These are phyloP conservation scores for Porodaedalea pini DNA, from an alignment of 1,284 basidiomycete genomes.

Conservation along the genomic window DNA sequence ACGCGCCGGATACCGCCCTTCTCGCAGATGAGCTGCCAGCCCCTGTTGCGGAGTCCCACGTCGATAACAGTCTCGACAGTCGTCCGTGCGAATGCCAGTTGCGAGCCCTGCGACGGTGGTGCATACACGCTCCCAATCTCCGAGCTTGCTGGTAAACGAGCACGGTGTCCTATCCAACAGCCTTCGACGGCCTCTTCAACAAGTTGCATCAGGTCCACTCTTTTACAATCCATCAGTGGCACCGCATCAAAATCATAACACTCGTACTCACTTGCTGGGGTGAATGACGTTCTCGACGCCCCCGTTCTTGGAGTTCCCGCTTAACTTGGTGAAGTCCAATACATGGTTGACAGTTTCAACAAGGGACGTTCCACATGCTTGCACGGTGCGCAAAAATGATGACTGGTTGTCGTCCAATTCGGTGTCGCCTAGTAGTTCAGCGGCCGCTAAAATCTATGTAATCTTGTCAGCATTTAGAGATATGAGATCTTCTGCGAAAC, in stretches of 20 bases:
- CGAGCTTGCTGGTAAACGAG: constrained; percentile 67
- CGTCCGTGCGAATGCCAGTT: constrained; percentile 30
- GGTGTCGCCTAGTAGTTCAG: constrained; percentile 85
- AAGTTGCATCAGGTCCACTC: constrained; percentile 83
- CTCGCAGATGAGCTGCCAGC: constrained; percentile 88
- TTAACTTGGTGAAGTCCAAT: constrained; percentile 93
- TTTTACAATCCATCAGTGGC: constrained; percentile 28
- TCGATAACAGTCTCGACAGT: constrained; percentile 87
- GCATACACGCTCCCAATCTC: constrained; percentile 94
- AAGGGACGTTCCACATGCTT: constrained; percentile 81
- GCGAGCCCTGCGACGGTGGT: constrained; percentile 54
- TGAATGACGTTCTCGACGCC: constrained; percentile 73
- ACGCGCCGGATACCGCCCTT: constrained; percentile 90
- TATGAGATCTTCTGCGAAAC: constrained; percentile 21
- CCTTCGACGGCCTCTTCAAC: constrained; percentile 96
- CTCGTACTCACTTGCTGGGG: constrained; percentile 51
- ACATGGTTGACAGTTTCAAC: constrained; percentile 95
- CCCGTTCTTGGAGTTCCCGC: constrained; percentile 78
- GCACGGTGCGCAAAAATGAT: constrained; percentile 86
- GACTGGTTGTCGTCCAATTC: constrained; percentile 75
- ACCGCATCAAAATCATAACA: neutral
- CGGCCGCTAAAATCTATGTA: constrained; percentile 78
- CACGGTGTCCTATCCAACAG: constrained; percentile 91
- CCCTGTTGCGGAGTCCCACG: constrained; percentile 71
- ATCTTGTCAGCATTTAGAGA: neutral